A percentile compares a stretch with the other conserved stretches of the same genome.
Conservation (phyloP, 1,284 basidiomycete species). For the Melanopsichium pennsylvanicum region DNA sequence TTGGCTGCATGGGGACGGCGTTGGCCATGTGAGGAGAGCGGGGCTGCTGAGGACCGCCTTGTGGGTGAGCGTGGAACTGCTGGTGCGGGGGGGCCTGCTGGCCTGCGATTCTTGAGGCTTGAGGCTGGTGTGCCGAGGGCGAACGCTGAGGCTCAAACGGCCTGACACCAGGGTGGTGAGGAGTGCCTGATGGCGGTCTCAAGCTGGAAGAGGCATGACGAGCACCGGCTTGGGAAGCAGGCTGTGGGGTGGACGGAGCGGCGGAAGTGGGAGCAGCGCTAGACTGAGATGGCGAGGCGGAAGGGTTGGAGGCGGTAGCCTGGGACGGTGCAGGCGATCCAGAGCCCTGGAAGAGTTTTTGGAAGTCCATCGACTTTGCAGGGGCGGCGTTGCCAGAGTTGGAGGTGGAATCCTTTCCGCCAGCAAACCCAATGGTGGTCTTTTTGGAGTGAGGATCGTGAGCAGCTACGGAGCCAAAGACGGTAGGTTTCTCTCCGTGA, state of each 20-base stretch:
- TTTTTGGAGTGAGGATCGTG: slow-evolving; percentile 55
- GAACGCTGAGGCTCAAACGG: slow-evolving; percentile 55
- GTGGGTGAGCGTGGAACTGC: slow-evolving; percentile 45
- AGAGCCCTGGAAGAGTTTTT: slow-evolving; percentile 64
- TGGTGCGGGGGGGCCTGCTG: slow-evolving; percentile 39
- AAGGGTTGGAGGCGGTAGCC: slow-evolving; percentile 29
- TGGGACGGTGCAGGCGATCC: slow-evolving; percentile 39
- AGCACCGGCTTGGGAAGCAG: slow-evolving; percentile 14
- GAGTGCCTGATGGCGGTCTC: slow-evolving; percentile 40
- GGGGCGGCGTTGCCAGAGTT: slow-evolving; percentile 60
- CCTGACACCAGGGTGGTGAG: slow-evolving; percentile 43
- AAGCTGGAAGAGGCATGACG: slow-evolving; percentile 50
- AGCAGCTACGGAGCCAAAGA: slow-evolving; percentile 65
- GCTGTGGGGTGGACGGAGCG: slow-evolving; percentile 31
- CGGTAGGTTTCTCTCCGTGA: slow-evolving; percentile 62
- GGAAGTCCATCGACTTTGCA: slow-evolving; percentile 57
- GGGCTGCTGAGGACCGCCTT: slow-evolving; percentile 49
- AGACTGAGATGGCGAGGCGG: slow-evolving; percentile 34
- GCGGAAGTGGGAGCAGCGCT: slow-evolving; percentile 33
- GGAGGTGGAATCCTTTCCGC: slow-evolving; percentile 68
- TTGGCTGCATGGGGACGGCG: slow-evolving; percentile 52
- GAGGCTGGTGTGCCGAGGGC: slow-evolving; percentile 43
- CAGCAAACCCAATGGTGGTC: slow-evolving; percentile 58
- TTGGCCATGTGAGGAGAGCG: slow-evolving; percentile 57
- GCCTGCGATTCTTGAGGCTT: slow-evolving; percentile 23